Conservation (phyloP, 768 basidiomycete species). For the Holtermanniella nyarrowii region DNA sequence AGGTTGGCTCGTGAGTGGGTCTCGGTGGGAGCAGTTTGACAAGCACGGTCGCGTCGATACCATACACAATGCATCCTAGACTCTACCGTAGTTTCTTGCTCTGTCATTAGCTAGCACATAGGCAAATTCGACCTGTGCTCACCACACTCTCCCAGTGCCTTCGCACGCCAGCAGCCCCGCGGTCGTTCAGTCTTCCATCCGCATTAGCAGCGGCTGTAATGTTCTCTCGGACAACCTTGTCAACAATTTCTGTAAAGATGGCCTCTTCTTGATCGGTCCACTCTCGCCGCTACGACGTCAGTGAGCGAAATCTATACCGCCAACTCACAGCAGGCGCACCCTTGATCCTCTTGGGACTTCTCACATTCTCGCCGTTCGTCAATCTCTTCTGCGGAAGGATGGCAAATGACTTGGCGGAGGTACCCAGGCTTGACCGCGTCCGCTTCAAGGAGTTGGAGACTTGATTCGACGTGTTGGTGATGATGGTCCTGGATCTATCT, state of each 20-base stretch:
- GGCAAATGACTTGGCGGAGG: not conserved
- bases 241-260: not conserved
- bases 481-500: not conserved
- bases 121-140: not conserved
- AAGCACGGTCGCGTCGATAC: not conserved
- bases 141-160: not conserved
- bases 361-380: not conserved
- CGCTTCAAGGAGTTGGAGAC: not conserved
- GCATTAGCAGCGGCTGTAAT: not conserved
- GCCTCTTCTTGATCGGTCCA: not conserved
- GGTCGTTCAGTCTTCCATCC: not conserved
- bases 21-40: slow-evolving; percentile 18
- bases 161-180: not conserved
- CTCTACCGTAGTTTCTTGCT: not conserved
- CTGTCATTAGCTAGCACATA: not conserved
- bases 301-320: too few relatives aligned
- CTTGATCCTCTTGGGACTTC: not conserved
- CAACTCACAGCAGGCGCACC: too few relatives aligned
- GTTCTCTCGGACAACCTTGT: not conserved
- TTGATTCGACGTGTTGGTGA: not conserved
- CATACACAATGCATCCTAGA: not conserved
- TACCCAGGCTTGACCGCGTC: not conserved
- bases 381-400: not conserved
- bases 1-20: slow-evolving; percentile 30
- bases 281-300: not conserved